These are phyloP conservation scores for Helianthus tuberosus DNA, from an alignment of 129 eudicot genomes.

Conservation along the genomic window DNA sequence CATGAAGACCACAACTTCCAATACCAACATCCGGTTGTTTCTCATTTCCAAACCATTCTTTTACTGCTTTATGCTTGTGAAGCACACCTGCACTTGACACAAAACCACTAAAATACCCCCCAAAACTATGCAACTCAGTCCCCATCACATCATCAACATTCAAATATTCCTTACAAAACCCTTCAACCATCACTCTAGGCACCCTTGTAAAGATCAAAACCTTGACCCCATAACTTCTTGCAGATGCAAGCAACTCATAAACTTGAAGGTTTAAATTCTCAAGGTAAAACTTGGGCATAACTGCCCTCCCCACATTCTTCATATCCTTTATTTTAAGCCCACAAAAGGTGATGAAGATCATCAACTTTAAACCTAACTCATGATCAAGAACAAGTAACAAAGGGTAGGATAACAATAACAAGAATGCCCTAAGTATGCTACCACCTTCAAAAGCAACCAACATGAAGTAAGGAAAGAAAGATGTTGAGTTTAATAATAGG, in stretches of 20 bases:
- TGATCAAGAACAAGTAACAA: slow-evolving; percentile 47
- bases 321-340: slow-evolving; percentile 65
- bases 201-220: slow-evolving; percentile 58
- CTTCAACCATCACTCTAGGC: slow-evolving; percentile 91
- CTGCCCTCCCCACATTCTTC: slow-evolving; percentile 69
- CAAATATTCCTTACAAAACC: slow-evolving; percentile 74
- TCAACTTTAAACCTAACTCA: slow-evolving; percentile 50
- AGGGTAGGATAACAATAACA: slow-evolving; percentile 64
- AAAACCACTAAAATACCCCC: slow-evolving; percentile 61
- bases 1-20: slow-evolving; percentile 58
- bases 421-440: slow-evolving; percentile 56
- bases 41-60: slow-evolving; percentile 56
- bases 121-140: slow-evolving; percentile 67
- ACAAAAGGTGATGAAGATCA: slow-evolving; percentile 79
- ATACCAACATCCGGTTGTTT: slow-evolving; percentile 72
- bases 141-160: slow-evolving; percentile 56
- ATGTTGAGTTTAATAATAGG: slow-evolving; percentile 56
- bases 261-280: slow-evolving; percentile 64
- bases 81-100: slow-evolving; percentile 52
- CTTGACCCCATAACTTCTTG: slow-evolving; percentile 31
- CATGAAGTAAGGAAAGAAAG: slow-evolving; percentile 95
- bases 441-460: slow-evolving; percentile 94
- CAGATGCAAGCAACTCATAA: slow-evolving; percentile 41
- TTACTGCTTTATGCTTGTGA: slow-evolving; percentile 74
- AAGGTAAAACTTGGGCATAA: slow-evolving; percentile 85